Conservation (phyloP, 164 flowering plant species). For the Magnolia kwangsiensis region DNA sequence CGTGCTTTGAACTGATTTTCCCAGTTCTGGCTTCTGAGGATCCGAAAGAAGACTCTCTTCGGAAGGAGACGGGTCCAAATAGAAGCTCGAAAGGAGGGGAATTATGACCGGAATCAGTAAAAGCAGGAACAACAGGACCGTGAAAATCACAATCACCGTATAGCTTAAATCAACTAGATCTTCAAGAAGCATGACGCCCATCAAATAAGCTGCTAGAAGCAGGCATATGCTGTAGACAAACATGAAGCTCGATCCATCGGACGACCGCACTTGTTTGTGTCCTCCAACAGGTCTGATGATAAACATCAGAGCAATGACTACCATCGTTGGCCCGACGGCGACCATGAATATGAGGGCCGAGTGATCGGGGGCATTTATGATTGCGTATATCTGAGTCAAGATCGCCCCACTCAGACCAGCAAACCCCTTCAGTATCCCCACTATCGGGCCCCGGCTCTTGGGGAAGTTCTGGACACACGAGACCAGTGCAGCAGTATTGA, state of each 20-base stretch:
- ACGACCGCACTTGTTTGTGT: conserved; percentile 70
- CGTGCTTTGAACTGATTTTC: conserved; percentile 20
- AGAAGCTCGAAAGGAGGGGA: conserved; percentile 50
- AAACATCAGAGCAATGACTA: conserved; percentile 73
- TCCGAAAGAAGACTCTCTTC: conserved; percentile 62
- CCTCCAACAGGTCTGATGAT: conserved; percentile 93
- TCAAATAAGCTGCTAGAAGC: conserved; percentile 83
- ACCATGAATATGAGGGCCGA: conserved; percentile 88
- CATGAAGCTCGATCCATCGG: conserved; percentile 75
- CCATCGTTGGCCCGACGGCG: conserved; percentile 94
- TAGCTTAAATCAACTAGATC: conserved; percentile 68
- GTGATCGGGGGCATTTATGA: conserved; percentile 70
- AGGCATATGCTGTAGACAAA: conserved; percentile 77
- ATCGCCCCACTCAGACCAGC: conserved; percentile 95
- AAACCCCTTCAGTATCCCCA: conserved; percentile 94
- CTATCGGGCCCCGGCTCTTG: conserved; percentile 88
- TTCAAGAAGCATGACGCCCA: conserved; percentile 93
- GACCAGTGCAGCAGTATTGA: conserved; percentile 84
- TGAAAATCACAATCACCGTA: conserved; percentile 47
- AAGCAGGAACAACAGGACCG: conserved; percentile 57
- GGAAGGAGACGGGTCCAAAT: conserved; percentile 31
- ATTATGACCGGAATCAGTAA: conserved; percentile 64
- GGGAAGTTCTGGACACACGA: conserved; percentile 98
- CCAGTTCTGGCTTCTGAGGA: conserved; percentile 37
- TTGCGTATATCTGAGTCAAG: conserved; percentile 70